Evolutionary conservation across 768 basidiomycete species (phyloP), one percentile per base, ranked within the genome.

Genomic region (Gyrodon lividus): DNA sequence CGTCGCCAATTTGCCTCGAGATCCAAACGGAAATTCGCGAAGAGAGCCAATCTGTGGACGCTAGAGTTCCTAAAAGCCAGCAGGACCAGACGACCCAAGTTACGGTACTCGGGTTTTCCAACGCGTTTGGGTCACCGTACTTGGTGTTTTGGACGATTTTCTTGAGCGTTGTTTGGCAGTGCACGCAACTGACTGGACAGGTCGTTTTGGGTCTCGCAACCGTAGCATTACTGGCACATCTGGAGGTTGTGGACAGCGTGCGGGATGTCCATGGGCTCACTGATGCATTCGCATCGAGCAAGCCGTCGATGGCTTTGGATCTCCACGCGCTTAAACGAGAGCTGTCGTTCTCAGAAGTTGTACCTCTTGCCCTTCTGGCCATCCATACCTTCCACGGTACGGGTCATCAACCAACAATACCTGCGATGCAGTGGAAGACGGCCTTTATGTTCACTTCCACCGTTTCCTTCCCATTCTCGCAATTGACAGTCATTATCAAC

Each of bases 401-500:
- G 0, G 96, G 97, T 2, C 97, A 99, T 62, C 94, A 98, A 69
- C 79, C 93, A 1, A 86, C 86, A 3, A 76, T 98, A 34, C 80
- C 92, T 1, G 88, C 91, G 3, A 81, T 99, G 38, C 96, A 98
- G 59, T 99, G 96, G 97, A 97, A 97, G 67, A 72, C 87, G 1
- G 95, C 89, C 6, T 99, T 98, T 69, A 66, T 98, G 24, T 77
- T 99, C 49, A 81, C 83, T 2, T 72, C 81, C 3, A 82, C 77
- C 0, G 73, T 93, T 39, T 74, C 70, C 10, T 92, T 91, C 64
- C 85, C 88, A 0, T 80, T 83, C 59, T 85, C 94, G 0, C 85
- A 85, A 0, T 40, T 89, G 2, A 84, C 92, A 22, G 86, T 93
- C 5, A 66, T 80, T 3, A 67, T 87, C 53, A 98, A 98, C 68